Evolutionary conservation across 164 flowering plant species (phyloP).

Genomic region (Dillenia turbinata): DNA sequence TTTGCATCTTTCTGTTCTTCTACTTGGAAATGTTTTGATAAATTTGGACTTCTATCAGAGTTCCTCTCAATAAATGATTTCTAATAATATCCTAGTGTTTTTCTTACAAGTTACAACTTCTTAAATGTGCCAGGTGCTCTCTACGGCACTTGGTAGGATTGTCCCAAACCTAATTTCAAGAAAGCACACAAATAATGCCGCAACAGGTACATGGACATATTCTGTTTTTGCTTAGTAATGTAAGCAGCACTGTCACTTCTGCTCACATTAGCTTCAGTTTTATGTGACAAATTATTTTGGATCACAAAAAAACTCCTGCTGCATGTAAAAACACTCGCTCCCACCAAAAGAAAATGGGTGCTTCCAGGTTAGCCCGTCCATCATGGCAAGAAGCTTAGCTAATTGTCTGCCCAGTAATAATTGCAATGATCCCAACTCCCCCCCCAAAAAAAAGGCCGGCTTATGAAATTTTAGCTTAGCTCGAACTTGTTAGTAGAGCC

Average conservation of each 20-base stretch:
- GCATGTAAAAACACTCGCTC: background rate
- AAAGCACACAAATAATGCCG: conserved; percentile 97
- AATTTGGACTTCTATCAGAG: conserved; percentile 1
- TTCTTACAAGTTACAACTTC: conserved; percentile 6
- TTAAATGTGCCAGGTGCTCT: conserved; percentile 59
- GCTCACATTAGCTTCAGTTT: background rate
- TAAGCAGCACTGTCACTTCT: too few species aligned
- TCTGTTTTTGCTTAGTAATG: background rate
- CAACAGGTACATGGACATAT: conserved; percentile 59
- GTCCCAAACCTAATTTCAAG: conserved; percentile 97
- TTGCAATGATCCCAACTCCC: too few species aligned
- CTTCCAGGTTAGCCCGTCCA: too few species aligned
- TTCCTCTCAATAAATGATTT: background rate
- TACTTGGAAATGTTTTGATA: background rate
- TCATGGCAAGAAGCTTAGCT: background rate
- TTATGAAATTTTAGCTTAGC: too few species aligned
- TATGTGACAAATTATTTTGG: background rate
- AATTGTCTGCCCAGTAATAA: too few species aligned
- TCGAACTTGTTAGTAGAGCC: background rate
- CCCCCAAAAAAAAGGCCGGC: too few species aligned
- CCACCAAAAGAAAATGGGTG: background rate
- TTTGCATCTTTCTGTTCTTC: background rate
- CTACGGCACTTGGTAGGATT: conserved; percentile 98
- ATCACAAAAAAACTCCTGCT: background rate
- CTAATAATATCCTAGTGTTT: conserved; percentile 5